phyloP scores from a whole-genome alignment of 495 filamentous ascomycete species.

The Friedmanniomyces endolithicus region DNA sequence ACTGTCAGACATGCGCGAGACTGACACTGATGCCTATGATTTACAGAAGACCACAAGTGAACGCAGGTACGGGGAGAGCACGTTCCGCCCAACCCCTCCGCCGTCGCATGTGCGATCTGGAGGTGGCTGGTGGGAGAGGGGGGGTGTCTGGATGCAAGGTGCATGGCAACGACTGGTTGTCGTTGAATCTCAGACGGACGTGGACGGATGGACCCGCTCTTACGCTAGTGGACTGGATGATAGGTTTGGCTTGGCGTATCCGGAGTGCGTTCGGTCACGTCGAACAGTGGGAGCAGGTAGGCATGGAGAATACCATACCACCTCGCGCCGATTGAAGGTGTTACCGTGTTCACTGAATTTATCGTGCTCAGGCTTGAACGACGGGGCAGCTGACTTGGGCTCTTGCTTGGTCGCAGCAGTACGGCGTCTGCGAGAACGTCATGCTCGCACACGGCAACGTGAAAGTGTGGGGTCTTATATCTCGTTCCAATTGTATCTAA shows the following conservation, averaged over 20 bases:
- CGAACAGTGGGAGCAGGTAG: too few relatives aligned
- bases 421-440: too few relatives aligned
- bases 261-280: too few relatives aligned
- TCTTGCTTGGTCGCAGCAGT: too few relatives aligned
- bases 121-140: neutral
- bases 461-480: neutral
- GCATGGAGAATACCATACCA: too few relatives aligned
- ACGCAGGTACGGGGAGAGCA: conserved; percentile 3
- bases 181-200: neutral
- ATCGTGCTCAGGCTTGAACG: too few relatives aligned
- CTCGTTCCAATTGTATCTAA: neutral
- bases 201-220: neutral
- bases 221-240: neutral
- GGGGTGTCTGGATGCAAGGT: neutral
- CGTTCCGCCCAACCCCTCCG: neutral
- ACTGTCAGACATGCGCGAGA: conserved; percentile 1
- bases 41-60: neutral
- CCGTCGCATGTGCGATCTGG: neutral
- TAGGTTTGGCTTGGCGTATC: too few relatives aligned
- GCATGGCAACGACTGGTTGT: neutral
- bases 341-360: too few relatives aligned
- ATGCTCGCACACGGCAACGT: neutral
- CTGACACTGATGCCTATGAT: conserved; percentile 10
- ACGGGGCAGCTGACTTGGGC: too few relatives aligned
- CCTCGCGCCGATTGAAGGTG: too few relatives aligned